Conservation (phyloP, 768 basidiomycete species). For the Phaffia tasmanica region DNA sequence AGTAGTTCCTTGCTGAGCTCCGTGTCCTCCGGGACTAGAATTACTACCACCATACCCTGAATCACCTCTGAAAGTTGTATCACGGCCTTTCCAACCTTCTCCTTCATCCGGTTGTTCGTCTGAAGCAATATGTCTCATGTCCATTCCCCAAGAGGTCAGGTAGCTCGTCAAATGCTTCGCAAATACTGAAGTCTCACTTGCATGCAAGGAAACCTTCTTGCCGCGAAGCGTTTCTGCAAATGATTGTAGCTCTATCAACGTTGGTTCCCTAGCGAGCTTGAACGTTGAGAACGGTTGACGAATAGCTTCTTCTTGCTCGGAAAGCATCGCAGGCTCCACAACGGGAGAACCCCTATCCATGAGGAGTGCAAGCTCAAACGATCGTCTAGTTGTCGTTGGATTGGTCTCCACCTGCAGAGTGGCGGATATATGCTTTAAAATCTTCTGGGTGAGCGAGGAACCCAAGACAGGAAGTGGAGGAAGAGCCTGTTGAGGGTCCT, state of each 20-base stretch:
- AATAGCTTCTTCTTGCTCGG: constrained; percentile 44
- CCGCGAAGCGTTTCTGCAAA: constrained; percentile 77
- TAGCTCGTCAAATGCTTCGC: constrained; percentile 88
- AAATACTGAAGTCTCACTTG: constrained; percentile 74
- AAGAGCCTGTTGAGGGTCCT: background rate
- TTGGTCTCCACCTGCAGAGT: constrained; percentile 29
- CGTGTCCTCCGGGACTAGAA: constrained; percentile 6
- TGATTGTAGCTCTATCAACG: constrained; percentile 58
- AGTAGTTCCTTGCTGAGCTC: background rate
- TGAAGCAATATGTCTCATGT: constrained; percentile 59
- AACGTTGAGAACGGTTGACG: constrained; percentile 46
- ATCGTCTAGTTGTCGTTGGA: constrained; percentile 41
- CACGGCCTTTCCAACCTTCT: constrained; percentile 4
- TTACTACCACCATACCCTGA: constrained; percentile 14
- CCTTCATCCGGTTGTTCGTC: constrained; percentile 32
- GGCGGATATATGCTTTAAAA: constrained; percentile 35
- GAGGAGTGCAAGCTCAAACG: constrained; percentile 56
- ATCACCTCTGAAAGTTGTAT: background rate
- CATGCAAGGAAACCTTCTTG: constrained; percentile 70
- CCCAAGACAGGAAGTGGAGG: constrained; percentile 30
- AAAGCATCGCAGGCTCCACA: constrained; percentile 46
- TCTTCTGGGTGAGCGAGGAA: constrained; percentile 31
- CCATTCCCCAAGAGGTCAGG: constrained; percentile 89
- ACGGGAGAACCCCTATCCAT: constrained; percentile 43
- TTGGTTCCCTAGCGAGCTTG: constrained; percentile 57